phyloP scores from a whole-genome alignment of 2,329 filamentous ascomycete genomes.

The Arthrinium phaeospermum region DNA sequence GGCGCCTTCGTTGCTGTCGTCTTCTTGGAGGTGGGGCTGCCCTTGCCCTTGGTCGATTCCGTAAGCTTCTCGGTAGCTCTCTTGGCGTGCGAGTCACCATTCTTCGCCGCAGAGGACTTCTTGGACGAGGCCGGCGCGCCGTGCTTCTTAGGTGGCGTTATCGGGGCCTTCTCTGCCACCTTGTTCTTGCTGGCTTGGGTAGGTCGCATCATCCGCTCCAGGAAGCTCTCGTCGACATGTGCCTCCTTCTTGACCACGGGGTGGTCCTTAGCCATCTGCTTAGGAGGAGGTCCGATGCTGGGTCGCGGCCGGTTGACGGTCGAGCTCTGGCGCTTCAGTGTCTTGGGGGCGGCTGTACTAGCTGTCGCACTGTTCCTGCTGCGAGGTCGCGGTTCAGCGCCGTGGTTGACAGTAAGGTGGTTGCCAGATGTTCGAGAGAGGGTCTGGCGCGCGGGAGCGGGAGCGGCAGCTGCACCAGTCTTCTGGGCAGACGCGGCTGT shows the following conservation, averaged over 20 bases:
- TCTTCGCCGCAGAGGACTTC: constrained; percentile 18
- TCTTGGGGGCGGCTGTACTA: constrained; percentile 37
- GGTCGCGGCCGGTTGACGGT: constrained; percentile 52
- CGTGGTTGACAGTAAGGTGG: constrained; percentile 27
- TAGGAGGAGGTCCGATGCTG: constrained; percentile 64
- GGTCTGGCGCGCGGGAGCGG: constrained; percentile 44
- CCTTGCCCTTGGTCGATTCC: not conserved
- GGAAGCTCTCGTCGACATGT: constrained; percentile 71
- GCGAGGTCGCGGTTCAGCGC: constrained; percentile 46
- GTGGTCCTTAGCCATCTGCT: constrained; percentile 57
- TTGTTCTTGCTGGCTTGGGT: constrained; percentile 74
- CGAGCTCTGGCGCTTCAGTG: constrained; percentile 52
- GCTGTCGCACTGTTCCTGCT: constrained; percentile 51
- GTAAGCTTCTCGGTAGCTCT: not conserved
- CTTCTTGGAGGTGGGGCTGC: constrained; percentile 26
- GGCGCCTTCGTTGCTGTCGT: constrained; percentile 21
- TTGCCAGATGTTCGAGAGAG: constrained; percentile 47
- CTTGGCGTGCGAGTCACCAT: constrained; percentile 3
- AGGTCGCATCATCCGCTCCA: constrained; percentile 83
- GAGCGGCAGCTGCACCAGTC: constrained; percentile 44
- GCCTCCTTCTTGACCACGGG: constrained; percentile 55
- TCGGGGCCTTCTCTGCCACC: constrained; percentile 64
- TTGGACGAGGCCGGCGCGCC: constrained; percentile 22
- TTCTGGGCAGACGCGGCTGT: constrained; percentile 74
- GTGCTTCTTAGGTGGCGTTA: constrained; percentile 55